These are phyloP conservation scores for Zygoascus flipseniorum DNA, from an alignment of 805 yeast species.

Conservation along the genomic window DNA sequence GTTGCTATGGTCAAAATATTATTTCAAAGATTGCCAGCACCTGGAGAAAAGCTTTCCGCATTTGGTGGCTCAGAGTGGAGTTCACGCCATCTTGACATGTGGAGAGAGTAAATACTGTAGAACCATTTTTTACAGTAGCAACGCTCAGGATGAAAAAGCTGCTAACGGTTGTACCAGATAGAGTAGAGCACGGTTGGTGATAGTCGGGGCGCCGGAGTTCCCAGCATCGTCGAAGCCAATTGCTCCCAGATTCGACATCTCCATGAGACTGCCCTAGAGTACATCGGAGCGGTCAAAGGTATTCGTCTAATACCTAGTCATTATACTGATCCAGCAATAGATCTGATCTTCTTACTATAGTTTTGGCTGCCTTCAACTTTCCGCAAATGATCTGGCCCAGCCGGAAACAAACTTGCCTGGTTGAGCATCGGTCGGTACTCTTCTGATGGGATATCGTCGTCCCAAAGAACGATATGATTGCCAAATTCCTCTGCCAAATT, in stretches of 20 bases:
- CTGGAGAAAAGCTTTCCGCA: not conserved
- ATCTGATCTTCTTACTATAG: not conserved
- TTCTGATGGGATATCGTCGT: not conserved
- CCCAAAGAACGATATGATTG: not conserved
- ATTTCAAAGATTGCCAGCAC: not conserved
- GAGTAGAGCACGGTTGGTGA: constrained; percentile 1
- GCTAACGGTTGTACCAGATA: constrained; percentile 1
- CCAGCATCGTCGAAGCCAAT: not conserved
- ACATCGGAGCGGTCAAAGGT: not conserved
- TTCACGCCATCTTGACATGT: constrained; percentile 1
- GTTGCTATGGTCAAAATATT: too few species aligned
- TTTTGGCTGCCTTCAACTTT: not conserved
- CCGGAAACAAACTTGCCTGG: not conserved
- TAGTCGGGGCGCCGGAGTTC: not conserved
- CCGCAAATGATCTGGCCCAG: not conserved
- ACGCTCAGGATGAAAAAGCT: constrained; percentile 3
- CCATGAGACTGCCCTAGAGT: not conserved
- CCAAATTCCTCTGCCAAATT: not conserved
- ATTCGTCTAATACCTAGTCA: not conserved
- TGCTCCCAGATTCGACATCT: constrained; percentile 7
- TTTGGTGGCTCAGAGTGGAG: not conserved
- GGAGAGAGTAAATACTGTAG: constrained; percentile 2
- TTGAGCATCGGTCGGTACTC: not conserved
- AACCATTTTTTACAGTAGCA: constrained; percentile 3
- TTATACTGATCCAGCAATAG: not conserved